phyloP scores from a whole-genome alignment of 2,329 filamentous ascomycete genomes.

The Cladosporium oxysporum region DNA sequence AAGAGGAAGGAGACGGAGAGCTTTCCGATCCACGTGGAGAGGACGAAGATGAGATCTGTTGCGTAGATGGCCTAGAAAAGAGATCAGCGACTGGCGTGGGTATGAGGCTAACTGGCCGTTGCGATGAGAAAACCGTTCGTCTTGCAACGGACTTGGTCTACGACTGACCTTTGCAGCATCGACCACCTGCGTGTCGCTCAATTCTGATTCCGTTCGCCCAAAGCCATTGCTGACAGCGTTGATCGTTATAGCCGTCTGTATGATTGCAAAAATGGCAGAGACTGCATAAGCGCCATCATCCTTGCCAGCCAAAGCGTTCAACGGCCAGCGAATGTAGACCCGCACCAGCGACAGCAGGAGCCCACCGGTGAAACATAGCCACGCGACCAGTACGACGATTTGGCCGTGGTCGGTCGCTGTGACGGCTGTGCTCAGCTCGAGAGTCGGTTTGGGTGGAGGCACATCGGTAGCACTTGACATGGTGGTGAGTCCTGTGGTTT shows the following conservation, averaged over 20 bases:
- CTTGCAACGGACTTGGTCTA: background rate
- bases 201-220: constrained; percentile 6
- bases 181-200: background rate
- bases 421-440: constrained; percentile 24
- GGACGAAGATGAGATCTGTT: constrained; percentile 22
- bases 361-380: constrained; percentile 24
- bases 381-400: constrained; percentile 22
- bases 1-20: constrained; percentile 24
- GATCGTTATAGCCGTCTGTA: constrained; percentile 13
- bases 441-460: constrained; percentile 16
- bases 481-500: background rate
- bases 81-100: background rate
- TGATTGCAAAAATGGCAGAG: constrained; percentile 4
- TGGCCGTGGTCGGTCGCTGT: constrained; percentile 23
- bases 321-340: constrained; percentile 22
- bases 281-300: constrained; percentile 18
- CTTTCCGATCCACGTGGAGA: constrained; percentile 24
- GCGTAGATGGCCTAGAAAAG: constrained; percentile 23
- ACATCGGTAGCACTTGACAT: constrained; percentile 14
- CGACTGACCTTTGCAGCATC: constrained; percentile 15
- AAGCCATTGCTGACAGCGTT: constrained; percentile 7
- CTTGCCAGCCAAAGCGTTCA: constrained; percentile 11
- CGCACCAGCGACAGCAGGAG: constrained; percentile 9
- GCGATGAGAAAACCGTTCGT: background rate
- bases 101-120: background rate